Conservation (phyloP, 2,329 filamentous ascomycete species). For the Colletotrichum higginsianum region DNA sequence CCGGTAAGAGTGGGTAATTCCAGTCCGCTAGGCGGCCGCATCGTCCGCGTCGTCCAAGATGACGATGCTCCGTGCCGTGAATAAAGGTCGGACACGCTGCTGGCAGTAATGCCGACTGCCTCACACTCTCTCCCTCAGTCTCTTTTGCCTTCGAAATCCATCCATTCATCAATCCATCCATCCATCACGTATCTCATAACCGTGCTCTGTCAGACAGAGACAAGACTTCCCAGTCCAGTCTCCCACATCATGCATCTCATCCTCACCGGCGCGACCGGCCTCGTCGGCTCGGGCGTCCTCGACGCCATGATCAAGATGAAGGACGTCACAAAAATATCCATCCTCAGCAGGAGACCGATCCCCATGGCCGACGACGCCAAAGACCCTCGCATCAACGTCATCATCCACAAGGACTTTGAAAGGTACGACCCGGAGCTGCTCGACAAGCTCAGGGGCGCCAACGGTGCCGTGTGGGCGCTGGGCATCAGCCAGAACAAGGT, state of each 20-base stretch:
- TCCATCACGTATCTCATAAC: background rate
- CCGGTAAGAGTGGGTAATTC: background rate
- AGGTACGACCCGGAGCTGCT: constrained; percentile 72
- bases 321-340: constrained; percentile 75
- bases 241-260: constrained; percentile 71
- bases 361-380: constrained; percentile 70
- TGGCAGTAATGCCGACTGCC: background rate
- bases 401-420: constrained; percentile 78
- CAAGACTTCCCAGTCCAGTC: too few species aligned
- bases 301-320: constrained; percentile 72
- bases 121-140: background rate
- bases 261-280: constrained; percentile 77
- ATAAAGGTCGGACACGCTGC: background rate
- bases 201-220: background rate
- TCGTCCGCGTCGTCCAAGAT: background rate
- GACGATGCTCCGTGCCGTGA: background rate
- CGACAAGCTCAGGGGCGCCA: constrained; percentile 72
- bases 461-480: constrained; percentile 81
- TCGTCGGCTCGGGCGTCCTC: constrained; percentile 73
- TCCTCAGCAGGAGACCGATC: constrained; percentile 77
- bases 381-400: constrained; percentile 74
- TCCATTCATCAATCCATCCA: background rate
- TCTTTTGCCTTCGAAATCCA: background rate
- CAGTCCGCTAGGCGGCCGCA: constrained; percentile 1
- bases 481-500: constrained; percentile 76